Evolutionary conservation across 345 rosid genomes (phyloP).

Genomic region (Geranium rotundifolium): DNA sequence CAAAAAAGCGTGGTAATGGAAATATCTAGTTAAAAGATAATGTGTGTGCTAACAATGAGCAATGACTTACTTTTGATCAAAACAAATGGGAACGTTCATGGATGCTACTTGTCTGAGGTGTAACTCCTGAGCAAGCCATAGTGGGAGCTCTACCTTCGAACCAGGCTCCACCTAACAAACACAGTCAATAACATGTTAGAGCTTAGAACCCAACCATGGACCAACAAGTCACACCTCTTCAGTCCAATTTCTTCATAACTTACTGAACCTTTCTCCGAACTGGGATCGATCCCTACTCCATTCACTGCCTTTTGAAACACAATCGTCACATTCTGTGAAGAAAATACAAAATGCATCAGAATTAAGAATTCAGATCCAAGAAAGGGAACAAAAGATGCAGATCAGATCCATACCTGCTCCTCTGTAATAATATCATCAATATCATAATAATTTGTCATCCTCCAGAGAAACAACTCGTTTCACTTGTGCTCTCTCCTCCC

Average conservation of each 20-base stretch:
- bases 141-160: conserved; percentile 59
- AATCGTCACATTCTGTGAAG: conserved; percentile 47
- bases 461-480: background rate
- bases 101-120: conserved; percentile 53
- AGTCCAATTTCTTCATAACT: conserved; percentile 12
- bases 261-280: conserved; percentile 53
- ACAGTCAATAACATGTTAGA: background rate
- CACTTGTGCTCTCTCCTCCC: background rate
- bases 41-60: background rate
- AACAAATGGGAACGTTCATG: conserved; percentile 57
- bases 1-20: background rate
- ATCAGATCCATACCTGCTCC: conserved; percentile 45
- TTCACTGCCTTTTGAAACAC: conserved; percentile 45
- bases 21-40: background rate
- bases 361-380: background rate
- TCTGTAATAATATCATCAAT: conserved; percentile 64
- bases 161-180: conserved; percentile 59
- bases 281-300: conserved; percentile 70
- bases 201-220: background rate
- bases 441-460: conserved; percentile 55
- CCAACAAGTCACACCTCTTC: background rate
- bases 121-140: conserved; percentile 79
- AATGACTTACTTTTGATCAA: conserved; percentile 48
- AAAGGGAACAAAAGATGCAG: background rate
- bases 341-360: background rate